Evolutionary conservation across 257 asterid genomes (phyloP).

Genomic region (Plantago ovata): DNA sequence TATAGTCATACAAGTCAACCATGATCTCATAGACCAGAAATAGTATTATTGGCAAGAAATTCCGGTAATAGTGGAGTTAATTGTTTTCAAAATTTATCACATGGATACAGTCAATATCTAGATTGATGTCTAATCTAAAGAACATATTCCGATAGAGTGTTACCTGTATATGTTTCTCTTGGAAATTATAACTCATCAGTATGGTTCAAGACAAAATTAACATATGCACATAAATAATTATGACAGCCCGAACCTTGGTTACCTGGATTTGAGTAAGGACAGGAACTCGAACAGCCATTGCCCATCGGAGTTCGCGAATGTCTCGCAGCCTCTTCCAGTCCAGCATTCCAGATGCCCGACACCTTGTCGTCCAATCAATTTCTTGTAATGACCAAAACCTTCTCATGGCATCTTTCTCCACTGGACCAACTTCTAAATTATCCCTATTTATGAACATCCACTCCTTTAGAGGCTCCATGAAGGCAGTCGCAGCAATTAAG

Average conservation of each 20-base stretch:
- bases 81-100: too few relatives aligned
- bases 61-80: too few relatives aligned
- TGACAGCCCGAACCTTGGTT: constrained; percentile 1
- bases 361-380: constrained; percentile 91
- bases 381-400: constrained; percentile 93
- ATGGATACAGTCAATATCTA: too few relatives aligned
- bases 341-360: constrained; percentile 95
- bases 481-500: constrained; percentile 94
- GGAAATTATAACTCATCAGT: too few relatives aligned
- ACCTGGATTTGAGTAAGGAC: constrained; percentile 94
- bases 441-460: constrained; percentile 81
- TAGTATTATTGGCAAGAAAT: too few relatives aligned
- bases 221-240: too few relatives aligned
- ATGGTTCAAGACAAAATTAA: too few relatives aligned
- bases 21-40: too few relatives aligned
- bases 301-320: constrained; percentile 98
- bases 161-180: too few relatives aligned
- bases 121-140: too few relatives aligned
- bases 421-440: constrained; percentile 81
- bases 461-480: constrained; percentile 94
- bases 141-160: too few relatives aligned
- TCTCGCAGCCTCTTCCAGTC: constrained; percentile 97
- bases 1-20: too few relatives aligned
- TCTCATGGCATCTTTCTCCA: constrained; percentile 94
- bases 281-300: constrained; percentile 86